A percentile compares a stretch with the other conserved stretches of the same genome.
phyloP scores from a whole-genome alignment of 495 filamentous ascomycete species.

The Glutinoglossum americanum region DNA sequence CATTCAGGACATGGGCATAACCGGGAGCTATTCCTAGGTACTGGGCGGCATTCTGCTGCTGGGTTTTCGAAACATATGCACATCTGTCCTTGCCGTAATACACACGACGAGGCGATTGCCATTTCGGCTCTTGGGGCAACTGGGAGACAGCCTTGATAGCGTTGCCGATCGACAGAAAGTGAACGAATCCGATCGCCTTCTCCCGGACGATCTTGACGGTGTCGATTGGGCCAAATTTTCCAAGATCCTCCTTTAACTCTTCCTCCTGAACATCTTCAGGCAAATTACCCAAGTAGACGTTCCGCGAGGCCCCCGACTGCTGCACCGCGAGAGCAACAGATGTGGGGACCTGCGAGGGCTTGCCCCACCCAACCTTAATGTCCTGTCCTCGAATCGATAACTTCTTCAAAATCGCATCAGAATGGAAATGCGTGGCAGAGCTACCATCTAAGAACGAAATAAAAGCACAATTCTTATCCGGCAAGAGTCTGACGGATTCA shows the following conservation, averaged over 20 bases:
- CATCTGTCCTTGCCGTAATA: slow-evolving; percentile 98
- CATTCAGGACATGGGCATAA: slow-evolving; percentile 87
- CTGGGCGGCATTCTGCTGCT: slow-evolving; percentile 97
- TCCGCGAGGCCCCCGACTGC: slow-evolving; percentile 92
- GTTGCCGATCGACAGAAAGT: slow-evolving; percentile 93
- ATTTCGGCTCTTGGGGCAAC: slow-evolving; percentile 86
- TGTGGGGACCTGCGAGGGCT: slow-evolving; percentile 92
- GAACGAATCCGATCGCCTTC: slow-evolving; percentile 95
- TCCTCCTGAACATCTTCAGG: slow-evolving; percentile 79
- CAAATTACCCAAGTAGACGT: slow-evolving; percentile 90
- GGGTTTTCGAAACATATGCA: slow-evolving; percentile 96
- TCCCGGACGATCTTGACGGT: slow-evolving; percentile 95
- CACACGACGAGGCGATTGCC: slow-evolving; percentile 84
- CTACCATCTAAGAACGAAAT: slow-evolving; percentile 95
- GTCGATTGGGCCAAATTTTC: slow-evolving; percentile 91
- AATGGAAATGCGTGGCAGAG: slow-evolving; percentile 96
- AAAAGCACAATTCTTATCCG: slow-evolving; percentile 99
- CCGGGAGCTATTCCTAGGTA: slow-evolving; percentile 96
- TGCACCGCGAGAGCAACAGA: slow-evolving; percentile 92
- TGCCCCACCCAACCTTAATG: slow-evolving; percentile 98
- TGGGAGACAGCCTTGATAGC: slow-evolving; percentile 98
- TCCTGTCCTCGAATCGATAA: slow-evolving; percentile 93
- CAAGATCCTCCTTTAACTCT: slow-evolving; percentile 81
- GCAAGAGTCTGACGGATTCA: slow-evolving; percentile 84
- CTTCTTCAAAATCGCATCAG: slow-evolving; percentile 98